Evolutionary conservation across 2,329 filamentous ascomycete genomes (phyloP).

Genomic region (Cladosporium sp.): DNA sequence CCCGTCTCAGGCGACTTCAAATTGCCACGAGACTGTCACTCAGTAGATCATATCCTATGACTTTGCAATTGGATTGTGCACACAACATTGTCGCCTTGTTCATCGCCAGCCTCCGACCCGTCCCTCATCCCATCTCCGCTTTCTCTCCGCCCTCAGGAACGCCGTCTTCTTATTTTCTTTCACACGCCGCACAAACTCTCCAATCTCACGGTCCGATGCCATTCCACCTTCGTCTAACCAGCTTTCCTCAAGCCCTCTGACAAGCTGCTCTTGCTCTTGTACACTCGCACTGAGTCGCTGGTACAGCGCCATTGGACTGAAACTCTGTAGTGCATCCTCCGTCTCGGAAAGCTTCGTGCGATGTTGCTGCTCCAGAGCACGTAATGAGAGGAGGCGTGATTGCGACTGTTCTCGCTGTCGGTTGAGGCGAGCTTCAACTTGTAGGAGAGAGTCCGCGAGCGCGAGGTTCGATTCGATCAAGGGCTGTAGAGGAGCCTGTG

Average conservation of each 20-base stretch:
- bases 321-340: slow-evolving; percentile 79
- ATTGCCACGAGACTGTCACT: background rate
- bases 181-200: slow-evolving; percentile 81
- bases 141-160: slow-evolving; percentile 81
- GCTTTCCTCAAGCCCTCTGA: slow-evolving; percentile 84
- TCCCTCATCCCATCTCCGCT: slow-evolving; percentile 93
- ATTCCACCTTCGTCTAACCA: slow-evolving; percentile 69
- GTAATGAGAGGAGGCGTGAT: slow-evolving; percentile 76
- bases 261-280: slow-evolving; percentile 79
- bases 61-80: background rate
- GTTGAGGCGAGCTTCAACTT: slow-evolving; percentile 59
- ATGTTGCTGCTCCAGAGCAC: slow-evolving; percentile 91
- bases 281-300: slow-evolving; percentile 74
- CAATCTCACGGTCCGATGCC: slow-evolving; percentile 77
- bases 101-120: slow-evolving; percentile 91
- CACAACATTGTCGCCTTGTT: slow-evolving; percentile 28
- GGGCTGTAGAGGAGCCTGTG: slow-evolving; percentile 63
- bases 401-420: slow-evolving; percentile 71
- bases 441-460: slow-evolving; percentile 63
- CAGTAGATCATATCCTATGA: background rate
- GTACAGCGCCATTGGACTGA: slow-evolving; percentile 84
- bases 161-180: slow-evolving; percentile 76
- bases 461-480: slow-evolving; percentile 70
- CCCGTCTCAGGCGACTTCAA: background rate
- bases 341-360: slow-evolving; percentile 84